Evolutionary conservation across 768 basidiomycete species (phyloP).

Genomic region (Russula lepida): DNA sequence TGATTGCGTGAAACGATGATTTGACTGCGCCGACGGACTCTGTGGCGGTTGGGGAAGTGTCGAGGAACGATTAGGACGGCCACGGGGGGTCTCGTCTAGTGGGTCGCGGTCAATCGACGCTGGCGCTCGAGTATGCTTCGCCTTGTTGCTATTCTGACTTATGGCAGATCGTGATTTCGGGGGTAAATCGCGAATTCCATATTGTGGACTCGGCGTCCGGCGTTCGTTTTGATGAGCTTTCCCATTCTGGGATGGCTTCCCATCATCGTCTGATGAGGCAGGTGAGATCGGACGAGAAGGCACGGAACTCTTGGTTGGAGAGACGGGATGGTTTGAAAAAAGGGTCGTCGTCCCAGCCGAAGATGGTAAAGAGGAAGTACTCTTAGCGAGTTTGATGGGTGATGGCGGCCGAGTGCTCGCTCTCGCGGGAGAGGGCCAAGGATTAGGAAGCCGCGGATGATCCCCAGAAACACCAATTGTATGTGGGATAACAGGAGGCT

Average conservation of each 20-base stretch:
- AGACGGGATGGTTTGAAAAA: conserved; percentile 4
- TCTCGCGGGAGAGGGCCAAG: conserved; percentile 1
- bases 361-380: conserved; percentile 8
- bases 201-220: conserved; percentile 19
- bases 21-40: background rate
- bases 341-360: background rate
- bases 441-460: conserved; percentile 12
- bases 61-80: conserved; percentile 14
- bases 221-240: conserved; percentile 1
- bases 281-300: conserved; percentile 18
- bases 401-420: conserved; percentile 6
- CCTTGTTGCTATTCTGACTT: conserved; percentile 10
- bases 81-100: conserved; percentile 9
- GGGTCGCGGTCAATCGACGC: conserved; percentile 3
- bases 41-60: conserved; percentile 14
- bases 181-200: conserved; percentile 22
- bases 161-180: conserved; percentile 17
- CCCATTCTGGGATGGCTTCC: conserved; percentile 5
- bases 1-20: conserved; percentile 16
- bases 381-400: conserved; percentile 9
- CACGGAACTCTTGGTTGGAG: conserved; percentile 4
- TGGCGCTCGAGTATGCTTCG: conserved; percentile 8
- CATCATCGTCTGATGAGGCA: conserved; percentile 15
- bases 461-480: background rate
- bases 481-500: conserved; percentile 5